Evolutionary conservation across 495 filamentous ascomycete species (phyloP).

Genomic region (Daldinia caldariorum): DNA sequence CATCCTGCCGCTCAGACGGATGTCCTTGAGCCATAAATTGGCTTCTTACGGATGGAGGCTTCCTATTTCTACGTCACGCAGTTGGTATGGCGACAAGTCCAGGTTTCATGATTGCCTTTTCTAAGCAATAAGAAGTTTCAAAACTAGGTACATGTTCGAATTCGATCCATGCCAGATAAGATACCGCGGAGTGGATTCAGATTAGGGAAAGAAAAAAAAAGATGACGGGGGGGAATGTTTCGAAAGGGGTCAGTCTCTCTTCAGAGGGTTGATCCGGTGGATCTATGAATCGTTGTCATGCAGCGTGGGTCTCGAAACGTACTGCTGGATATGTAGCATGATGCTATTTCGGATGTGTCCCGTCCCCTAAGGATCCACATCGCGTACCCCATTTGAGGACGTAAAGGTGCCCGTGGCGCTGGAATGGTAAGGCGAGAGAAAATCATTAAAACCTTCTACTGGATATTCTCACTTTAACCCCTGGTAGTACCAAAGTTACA

Average conservation of each 20-base stretch:
- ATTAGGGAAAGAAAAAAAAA: neutral
- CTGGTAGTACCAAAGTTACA: conserved; percentile 17
- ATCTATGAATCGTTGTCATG: conserved; percentile 21
- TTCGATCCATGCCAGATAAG: neutral
- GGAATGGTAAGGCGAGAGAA: conserved; percentile 33
- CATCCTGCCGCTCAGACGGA: conserved; percentile 11
- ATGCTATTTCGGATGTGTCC: conserved; percentile 44
- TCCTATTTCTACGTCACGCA: neutral
- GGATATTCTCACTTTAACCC: conserved; percentile 7
- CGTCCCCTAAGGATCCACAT: conserved; percentile 29
- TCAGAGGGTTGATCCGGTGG: conserved; percentile 3
- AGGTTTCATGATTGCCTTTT: neutral
- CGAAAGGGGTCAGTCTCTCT: conserved; percentile 18
- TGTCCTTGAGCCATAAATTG: conserved; percentile 7
- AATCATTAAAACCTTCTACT: conserved; percentile 4
- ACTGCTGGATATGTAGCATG: conserved; percentile 27
- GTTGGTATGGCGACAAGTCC: neutral
- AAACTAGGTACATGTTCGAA: neutral
- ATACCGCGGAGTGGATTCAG: neutral
- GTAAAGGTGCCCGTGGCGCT: conserved; percentile 29
- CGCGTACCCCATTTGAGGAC: conserved; percentile 24
- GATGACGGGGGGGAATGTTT: conserved; percentile 7
- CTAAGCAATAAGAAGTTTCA: conserved; percentile 5
- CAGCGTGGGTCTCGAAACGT: conserved; percentile 33
- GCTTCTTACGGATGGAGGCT: conserved; percentile 5